Evolutionary conservation across 192 early-diverging fungal species (phyloP).

Genomic region (Podila clonocystis): DNA sequence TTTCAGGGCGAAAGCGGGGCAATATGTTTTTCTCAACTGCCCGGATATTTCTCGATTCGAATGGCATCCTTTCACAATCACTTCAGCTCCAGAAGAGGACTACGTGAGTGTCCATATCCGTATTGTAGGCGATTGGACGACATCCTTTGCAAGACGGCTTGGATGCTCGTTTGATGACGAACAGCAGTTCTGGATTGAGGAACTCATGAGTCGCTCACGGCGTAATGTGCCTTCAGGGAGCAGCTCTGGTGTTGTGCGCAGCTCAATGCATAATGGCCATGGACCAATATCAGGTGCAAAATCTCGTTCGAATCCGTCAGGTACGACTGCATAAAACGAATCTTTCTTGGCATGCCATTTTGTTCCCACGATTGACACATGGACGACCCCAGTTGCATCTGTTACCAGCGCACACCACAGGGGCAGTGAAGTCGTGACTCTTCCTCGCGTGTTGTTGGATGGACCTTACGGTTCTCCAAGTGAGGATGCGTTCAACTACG

Average conservation of each 20-base stretch:
- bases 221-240: slow-evolving; percentile 43
- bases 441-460: slow-evolving; percentile 70
- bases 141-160: slow-evolving; percentile 59
- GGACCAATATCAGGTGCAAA: neutral
- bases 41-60: slow-evolving; percentile 76
- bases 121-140: slow-evolving; percentile 77
- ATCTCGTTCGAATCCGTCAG: neutral
- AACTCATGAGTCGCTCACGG: slow-evolving; percentile 1
- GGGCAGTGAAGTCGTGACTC: slow-evolving; percentile 3
- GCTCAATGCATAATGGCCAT: slow-evolving; percentile 6
- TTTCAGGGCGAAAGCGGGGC: slow-evolving; percentile 64
- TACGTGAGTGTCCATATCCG: slow-evolving; percentile 81
- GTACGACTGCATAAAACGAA: neutral
- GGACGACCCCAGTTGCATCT: neutral
- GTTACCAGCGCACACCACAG: neutral
- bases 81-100: slow-evolving; percentile 80
- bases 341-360: neutral
- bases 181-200: slow-evolving; percentile 10
- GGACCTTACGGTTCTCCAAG: slow-evolving; percentile 77
- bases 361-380: neutral
- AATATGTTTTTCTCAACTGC: slow-evolving; percentile 78
- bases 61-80: slow-evolving; percentile 85
- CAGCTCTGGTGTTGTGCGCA: slow-evolving; percentile 70
- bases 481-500: slow-evolving; percentile 81
- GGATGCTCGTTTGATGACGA: slow-evolving; percentile 61